phyloP scores from a whole-genome alignment of 495 filamentous ascomycete species.

The Neurospora sublineolata region DNA sequence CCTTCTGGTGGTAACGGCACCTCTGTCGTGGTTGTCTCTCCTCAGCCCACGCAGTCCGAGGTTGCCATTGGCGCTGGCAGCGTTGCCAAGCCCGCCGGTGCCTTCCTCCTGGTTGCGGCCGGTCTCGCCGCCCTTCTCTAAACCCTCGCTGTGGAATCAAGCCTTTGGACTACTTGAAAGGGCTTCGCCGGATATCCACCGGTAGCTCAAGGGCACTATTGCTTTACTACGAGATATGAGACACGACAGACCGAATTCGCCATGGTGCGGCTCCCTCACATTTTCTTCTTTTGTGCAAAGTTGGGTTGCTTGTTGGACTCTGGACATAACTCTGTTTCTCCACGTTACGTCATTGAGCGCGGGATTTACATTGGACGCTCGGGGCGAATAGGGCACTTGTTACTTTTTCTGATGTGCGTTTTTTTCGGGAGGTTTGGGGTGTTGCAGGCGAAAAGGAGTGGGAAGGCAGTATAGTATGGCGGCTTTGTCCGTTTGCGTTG shows the following conservation, averaged over 20 bases:
- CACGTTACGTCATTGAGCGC: constrained; percentile 3
- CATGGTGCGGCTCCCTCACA: constrained; percentile 7
- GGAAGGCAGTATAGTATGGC: constrained; percentile 6
- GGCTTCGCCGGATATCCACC: constrained; percentile 1
- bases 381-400: constrained; percentile 4
- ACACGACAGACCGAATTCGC: constrained; percentile 19
- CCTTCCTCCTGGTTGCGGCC: constrained; percentile 13
- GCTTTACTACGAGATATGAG: constrained; percentile 26
- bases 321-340: constrained; percentile 3
- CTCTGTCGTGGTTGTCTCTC: background rate
- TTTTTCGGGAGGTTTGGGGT: constrained; percentile 2
- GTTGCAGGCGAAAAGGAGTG: background rate
- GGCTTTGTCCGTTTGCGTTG: constrained; percentile 10
- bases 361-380: constrained; percentile 5
- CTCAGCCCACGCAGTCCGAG: constrained; percentile 6
- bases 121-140: constrained; percentile 25
- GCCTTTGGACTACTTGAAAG: constrained; percentile 6
- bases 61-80: constrained; percentile 12
- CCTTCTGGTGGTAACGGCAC: background rate
- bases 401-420: constrained; percentile 6
- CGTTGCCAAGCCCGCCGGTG: constrained; percentile 14
- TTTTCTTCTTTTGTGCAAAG: constrained; percentile 18
- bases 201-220: constrained; percentile 4
- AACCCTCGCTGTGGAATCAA: constrained; percentile 15
- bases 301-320: constrained; percentile 16